Base-by-base conservation (phyloP, 1,284 basidiomycete genomes). In the Apiotrichum siamense region DNA sequence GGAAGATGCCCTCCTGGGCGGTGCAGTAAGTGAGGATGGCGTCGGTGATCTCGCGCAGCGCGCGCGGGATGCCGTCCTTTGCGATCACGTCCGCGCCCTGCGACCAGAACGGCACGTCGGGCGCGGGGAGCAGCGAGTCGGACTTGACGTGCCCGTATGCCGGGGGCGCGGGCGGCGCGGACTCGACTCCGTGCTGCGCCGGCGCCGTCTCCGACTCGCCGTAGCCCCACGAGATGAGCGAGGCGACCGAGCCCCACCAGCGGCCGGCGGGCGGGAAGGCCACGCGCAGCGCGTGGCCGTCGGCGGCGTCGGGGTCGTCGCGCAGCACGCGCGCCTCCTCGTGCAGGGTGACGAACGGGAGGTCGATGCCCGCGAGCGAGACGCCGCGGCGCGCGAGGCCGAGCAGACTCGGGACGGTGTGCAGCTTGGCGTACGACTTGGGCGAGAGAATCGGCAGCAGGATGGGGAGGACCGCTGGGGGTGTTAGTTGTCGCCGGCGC, bases 391-490 rank as follows among this genome's bases (percentile, higher is more conserved):
- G 49, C 13, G 57, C 37, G 1, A 72, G 58, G 17, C 54, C 47
- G 10, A 66, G 38, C 2, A 72, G 49, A 1, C 66, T 66, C 3
- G 62, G 54, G 0, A 65, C 37, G 11, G 60, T 60, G 44, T 67
- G 61, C 15, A 72, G 57, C 47, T 72, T 72, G 38, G 56, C 36
- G 32, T 65, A 68, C 18, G 67, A 60, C 55, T 68, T 69, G 11
- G 68, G 68, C 5, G 70, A 72, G 5, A 70, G 33, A 33, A 72
- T 55, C 0, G 68, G 69, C 2, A 67, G 46, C 20, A 69, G 42
- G 44, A 70, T 44, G 4, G 66, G 61, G 5, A 70, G 48, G 1
- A 67, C 44, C 4, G 64, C 66, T 68, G 52, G 11, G 11, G n/a
- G 25, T 10, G 36, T 26, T 15, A 29, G 32, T 23, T 3, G 15